Base-by-base conservation (phyloP, 2,329 filamentous ascomycete genomes). In the Hypoxylon rubiginosum region DNA sequence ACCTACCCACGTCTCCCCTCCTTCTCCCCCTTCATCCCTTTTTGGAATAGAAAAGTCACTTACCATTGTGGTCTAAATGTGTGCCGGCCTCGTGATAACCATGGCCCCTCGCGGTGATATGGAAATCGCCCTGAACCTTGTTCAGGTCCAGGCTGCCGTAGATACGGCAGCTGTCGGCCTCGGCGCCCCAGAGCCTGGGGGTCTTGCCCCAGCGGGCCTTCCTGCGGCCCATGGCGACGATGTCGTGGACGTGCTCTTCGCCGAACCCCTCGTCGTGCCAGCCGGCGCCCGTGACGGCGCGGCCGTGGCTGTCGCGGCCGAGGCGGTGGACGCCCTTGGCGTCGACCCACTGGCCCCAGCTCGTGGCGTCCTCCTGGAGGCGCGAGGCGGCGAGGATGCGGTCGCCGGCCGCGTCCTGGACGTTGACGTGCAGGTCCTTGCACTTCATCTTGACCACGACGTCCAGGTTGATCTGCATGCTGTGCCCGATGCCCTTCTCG, bases 121-220 rank as follows among this genome's bases (percentile, higher is more conserved):
- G 96, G 77, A 99, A 98, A 79, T 99, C 95, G 3, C 95, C 96
- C 80, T 97, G 95, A 48, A 99, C 96, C 82, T 97, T 97, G 80
- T 99, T 99, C 71, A 97, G 87, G 72, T 97, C 92, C 78, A 99
- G 79, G 74, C 89, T 97, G 34, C 96, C 96, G 79, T 89, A 99
- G 68, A 99, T 89, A 51, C 96, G 89, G 79, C 96, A 99, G 67
- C 92, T 91, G 78, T 97, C 92, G 15, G 85, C 80, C 21, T 75
- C 73, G 21, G 61, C 72, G 3, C 82, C 81, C 76, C 85, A 85
- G 17, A 96, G 75, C 64, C 82, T 85, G 1, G 94, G 94, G 1
- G 93, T 96, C 85, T 92, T 94, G 36, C 87, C 85, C 82, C 89
- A 91, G 76, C 90, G 91, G 46, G 88, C 85, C 76, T 85, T 88